These are phyloP conservation scores for Claviceps lovelessii DNA, from an alignment of 2,329 filamentous ascomycete genomes.

Conservation along the genomic window DNA sequence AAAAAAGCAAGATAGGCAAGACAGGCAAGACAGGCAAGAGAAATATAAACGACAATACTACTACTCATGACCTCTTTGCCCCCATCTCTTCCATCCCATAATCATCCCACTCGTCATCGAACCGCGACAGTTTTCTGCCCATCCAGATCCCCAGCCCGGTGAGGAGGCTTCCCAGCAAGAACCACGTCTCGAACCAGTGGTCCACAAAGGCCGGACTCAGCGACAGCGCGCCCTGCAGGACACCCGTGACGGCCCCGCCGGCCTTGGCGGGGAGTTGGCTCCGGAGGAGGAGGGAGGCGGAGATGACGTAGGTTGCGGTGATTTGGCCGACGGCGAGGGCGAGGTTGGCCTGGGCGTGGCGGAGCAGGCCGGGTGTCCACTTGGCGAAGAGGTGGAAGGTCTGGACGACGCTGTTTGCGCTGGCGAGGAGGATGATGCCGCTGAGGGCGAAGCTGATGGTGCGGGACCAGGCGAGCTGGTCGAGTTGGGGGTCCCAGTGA, in stretches of 20 bases:
- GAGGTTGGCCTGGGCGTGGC: conserved; percentile 62
- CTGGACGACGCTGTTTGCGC: conserved; percentile 71
- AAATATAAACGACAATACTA: neutral
- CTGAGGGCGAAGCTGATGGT: conserved; percentile 75
- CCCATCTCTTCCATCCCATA: conserved; percentile 55
- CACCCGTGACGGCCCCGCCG: conserved; percentile 62
- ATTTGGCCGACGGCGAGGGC: conserved; percentile 70
- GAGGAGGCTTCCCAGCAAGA: conserved; percentile 50
- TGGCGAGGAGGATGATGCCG: conserved; percentile 68
- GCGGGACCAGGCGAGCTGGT: conserved; percentile 70
- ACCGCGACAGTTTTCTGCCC: conserved; percentile 43
- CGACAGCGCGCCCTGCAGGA: conserved; percentile 61
- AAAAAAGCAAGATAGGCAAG: neutral
- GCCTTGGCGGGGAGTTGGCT: conserved; percentile 68
- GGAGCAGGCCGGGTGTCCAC: conserved; percentile 56
- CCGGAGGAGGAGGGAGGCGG: conserved; percentile 58
- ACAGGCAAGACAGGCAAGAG: neutral
- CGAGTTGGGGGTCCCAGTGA: conserved; percentile 71
- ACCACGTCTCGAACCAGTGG: conserved; percentile 81
- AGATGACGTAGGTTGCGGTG: conserved; percentile 73
- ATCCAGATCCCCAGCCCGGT: conserved; percentile 63
- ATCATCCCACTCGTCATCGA: conserved; percentile 46
- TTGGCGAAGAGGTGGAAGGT: conserved; percentile 70
- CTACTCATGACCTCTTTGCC: conserved; percentile 42
- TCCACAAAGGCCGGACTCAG: conserved; percentile 47